Base-by-base conservation (phyloP, 805 yeast species). In the Candida tallmaniae region DNA sequence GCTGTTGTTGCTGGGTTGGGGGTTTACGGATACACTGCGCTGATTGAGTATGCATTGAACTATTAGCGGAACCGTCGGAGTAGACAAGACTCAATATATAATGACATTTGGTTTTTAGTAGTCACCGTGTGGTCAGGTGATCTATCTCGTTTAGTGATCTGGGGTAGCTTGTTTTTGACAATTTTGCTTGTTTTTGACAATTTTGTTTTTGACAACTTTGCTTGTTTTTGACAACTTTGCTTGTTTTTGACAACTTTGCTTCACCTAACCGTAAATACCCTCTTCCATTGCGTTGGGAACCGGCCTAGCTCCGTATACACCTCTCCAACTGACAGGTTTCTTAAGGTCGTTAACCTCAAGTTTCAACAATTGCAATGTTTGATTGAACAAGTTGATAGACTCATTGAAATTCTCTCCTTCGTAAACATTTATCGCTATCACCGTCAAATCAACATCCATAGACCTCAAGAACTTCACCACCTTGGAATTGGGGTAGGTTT, bases 391-490 rank as follows among this genome's bases (percentile, higher is more conserved):
- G 7, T 51, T 41, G 27, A 63, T 64, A 6, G 94, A 93, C 54
- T 88, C 96, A 14, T 56, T 51, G 19, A 80, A 73, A 54, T 90
- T 90, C 56, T 89, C 97, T 22, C 97, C 97, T 54, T 89, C 97
- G 56, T 85, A 87, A 1, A 82, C 94, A 52, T 70, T 79, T 12
- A 75, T 65, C 8, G 75, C 73, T n/a, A 74, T 41, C 4, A 73
- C 70, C 15, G 27, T 27, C 4, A 23, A 4, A 13, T 24, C 6
- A 14, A 39, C 28, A 4, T 35, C 22, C 17, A 40, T 10, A 7
- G 26, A 17, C 4, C 33, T 16, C 16, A 45, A 30, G 8, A 16
- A 29, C 25, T 40, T 41, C 3, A 46, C 40, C 13, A 38, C 42
- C 8, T 31, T 38, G 16, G 51, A 38, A 17, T 45, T 30, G 9